A percentile compares a stretch with the other conserved stretches of the same genome.
Evolutionary conservation across 1,284 basidiomycete species (phyloP).

Genomic region (Cutaneotrichosporon sp.): DNA sequence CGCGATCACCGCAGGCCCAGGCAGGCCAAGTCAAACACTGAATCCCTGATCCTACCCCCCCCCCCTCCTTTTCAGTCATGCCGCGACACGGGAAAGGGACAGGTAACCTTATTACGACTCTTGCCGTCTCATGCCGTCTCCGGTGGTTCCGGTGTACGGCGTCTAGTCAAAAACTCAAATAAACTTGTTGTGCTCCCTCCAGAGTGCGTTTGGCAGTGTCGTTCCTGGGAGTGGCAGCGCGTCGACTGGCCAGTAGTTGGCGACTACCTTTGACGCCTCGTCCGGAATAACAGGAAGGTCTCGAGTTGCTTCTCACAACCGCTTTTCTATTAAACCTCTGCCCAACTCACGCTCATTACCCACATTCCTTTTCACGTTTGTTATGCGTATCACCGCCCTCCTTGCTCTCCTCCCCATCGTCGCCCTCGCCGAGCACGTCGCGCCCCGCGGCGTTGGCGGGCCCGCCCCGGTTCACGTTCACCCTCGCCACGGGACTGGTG

Average conservation of each 20-base stretch:
- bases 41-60: not conserved
- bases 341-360: not conserved
- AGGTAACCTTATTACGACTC: not conserved
- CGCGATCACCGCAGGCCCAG: too few relatives aligned
- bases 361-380: not conserved
- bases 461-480: not conserved
- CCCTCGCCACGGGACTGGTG: not conserved
- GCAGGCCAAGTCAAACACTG: too few relatives aligned
- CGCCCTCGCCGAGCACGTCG: not conserved
- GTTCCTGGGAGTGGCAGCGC: not conserved
- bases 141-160: not conserved
- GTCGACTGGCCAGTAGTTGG: not conserved
- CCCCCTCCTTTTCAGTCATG: not conserved
- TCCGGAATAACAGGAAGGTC: not conserved
- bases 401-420: conserved; percentile 7
- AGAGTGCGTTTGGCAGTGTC: not conserved
- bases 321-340: too few relatives aligned
- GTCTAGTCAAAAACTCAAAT: not conserved
- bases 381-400: conserved; percentile 1
- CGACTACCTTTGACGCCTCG: not conserved
- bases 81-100: not conserved
- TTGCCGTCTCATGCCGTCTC: not conserved
- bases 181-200: not conserved
- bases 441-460: not conserved
- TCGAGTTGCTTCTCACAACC: not conserved